Base-by-base conservation (phyloP, 192 early-diverging fungal species). In the Helicostylum pulchrum region DNA sequence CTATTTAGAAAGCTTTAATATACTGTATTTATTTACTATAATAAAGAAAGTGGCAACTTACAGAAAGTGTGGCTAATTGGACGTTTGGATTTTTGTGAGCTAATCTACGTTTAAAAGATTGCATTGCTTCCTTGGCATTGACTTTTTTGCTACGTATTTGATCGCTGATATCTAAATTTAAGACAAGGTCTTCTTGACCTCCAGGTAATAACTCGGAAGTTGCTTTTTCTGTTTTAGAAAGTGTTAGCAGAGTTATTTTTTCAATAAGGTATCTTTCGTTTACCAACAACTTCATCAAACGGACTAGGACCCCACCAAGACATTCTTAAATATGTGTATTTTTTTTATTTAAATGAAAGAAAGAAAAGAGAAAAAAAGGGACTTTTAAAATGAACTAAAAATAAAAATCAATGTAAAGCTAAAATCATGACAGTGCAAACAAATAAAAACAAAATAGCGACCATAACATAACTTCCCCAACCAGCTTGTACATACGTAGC, bases 31-130 rank as follows among this genome's bases (percentile, higher is more conserved):
- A 21, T 56, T n/a, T n/a, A n/a, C n/a, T n/a, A n/a, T n/a, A n/a
- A 34, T 5, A 30, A 53, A 49, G 20, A n/a, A 26, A 60, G 12
- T 59, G 6, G 2, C 1, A 39, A 44, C 73, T 58, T 80, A 86
- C 90, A 50, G 86, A 90, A 62, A 99, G 80, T 15, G 90, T 88
- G 14, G 94, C 81, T 11, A 98, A 75, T 71, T 94, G 92, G 9
- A 97, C 96, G 70, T 98, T 97, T 17, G 96, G 96, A 69, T 98
- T 99, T 56, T 84, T 84, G 76, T 92, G 88, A n/a, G 79, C 75
- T 45, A 99, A 71, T 26, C 94, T 79, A 69, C 87, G 78, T 65
- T 92, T 94, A 42, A 99, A 81, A 17, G 87, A 77, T 20, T 78
- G 75, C 51, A 85, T 81, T 7, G 90, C 90, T 10, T 91, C 83